Evolutionary conservation across 768 basidiomycete species (phyloP), one percentile per base, ranked within the genome.

Genomic region (Macrocybe gigantea): DNA sequence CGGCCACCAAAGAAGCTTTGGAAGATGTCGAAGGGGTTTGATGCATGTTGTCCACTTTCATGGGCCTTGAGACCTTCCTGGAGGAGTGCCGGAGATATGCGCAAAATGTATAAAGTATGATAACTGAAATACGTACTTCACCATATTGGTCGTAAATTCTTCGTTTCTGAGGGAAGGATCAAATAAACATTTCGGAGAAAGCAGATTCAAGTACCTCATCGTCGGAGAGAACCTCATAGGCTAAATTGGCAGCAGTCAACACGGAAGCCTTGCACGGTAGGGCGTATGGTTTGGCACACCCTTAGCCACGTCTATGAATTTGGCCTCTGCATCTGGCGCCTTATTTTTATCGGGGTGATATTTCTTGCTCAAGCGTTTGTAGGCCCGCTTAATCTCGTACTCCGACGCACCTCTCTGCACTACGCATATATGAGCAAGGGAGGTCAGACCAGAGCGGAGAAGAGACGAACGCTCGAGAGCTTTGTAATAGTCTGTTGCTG

Each of bases 291-390:
- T 3, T 6, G 13, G 63, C 79, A 52, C 58, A 93, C 93, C 93
- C 58, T 85, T 82, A 13, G 93, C 87, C 59, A 96, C 85, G 53
- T 95, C 85, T 14, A 96, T 90, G 63, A 98, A 98, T 61, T 77
- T 86, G 47, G 79, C 79, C 59, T 93, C 85, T 9, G 93, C 88
- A 2, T 72, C 83, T 47, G 83, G 77, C 11, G 88, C 88, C 58
- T 85, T 86, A 66, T 94, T 96, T 73, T 95, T 96, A 74, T 99
- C 95, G 0, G 95, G 95, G 60, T 98, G 94, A 48, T 78, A 92
- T 68, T 84, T 90, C 58, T 82, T 82, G 64, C 90, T 91, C 12
- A 94, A 73, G 56, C 81, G 83, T 65, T 93, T 93, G 70, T 96
- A 97, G 2, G 93, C 91, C 54, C 88, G 85, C 65, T 87, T 80